Evolutionary conservation across 1,139 yeast species (phyloP).

Genomic region (Lipomyces yarrowii): DNA sequence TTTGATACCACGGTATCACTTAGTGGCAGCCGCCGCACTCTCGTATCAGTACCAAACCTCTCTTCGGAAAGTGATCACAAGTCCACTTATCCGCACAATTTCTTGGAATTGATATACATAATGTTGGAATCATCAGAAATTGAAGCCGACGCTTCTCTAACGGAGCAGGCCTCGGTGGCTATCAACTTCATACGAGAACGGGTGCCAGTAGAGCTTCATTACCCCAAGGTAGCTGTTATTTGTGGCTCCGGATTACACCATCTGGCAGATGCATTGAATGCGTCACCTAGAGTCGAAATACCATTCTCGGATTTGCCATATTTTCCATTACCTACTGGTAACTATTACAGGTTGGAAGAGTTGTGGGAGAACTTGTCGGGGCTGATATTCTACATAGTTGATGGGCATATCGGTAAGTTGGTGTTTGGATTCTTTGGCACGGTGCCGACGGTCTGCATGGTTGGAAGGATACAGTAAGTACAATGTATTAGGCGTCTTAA

Average conservation of each 20-base stretch:
- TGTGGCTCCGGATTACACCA: conserved; percentile 97
- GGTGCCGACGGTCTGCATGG: conserved; percentile 89
- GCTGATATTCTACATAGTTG: conserved; percentile 47
- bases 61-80: neutral
- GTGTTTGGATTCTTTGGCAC: conserved; percentile 77
- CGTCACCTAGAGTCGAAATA: conserved; percentile 53
- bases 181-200: conserved; percentile 33
- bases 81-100: neutral
- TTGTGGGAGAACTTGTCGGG: neutral
- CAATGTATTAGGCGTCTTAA: neutral
- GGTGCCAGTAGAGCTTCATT: conserved; percentile 38
- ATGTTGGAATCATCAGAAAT: conserved; percentile 2
- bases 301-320: conserved; percentile 76
- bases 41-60: neutral
- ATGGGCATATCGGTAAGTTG: conserved; percentile 86
- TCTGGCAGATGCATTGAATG: conserved; percentile 58
- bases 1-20: conserved; percentile 38
- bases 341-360: conserved; percentile 1
- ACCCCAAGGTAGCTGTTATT: conserved; percentile 72
- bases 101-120: neutral
- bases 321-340: conserved; percentile 67
- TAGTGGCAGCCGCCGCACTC: neutral
- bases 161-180: conserved; percentile 13
- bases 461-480: conserved; percentile 73
- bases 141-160: conserved; percentile 1